Base-by-base conservation (phyloP, 805 yeast genomes). In the Schizosaccharomyces osmophilus region DNA sequence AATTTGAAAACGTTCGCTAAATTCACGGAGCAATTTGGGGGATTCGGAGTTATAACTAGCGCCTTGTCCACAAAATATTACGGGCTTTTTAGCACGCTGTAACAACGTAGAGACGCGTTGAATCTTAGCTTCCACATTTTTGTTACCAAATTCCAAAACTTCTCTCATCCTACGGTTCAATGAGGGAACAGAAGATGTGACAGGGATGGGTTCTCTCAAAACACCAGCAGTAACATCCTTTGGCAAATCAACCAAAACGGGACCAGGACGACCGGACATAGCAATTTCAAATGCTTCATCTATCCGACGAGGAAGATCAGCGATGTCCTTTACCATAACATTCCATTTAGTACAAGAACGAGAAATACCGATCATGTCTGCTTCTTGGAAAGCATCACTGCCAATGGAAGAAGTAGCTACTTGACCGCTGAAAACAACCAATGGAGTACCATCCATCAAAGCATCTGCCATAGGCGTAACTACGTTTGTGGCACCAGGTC, bases 401-500 rank as follows among this genome's bases (percentile, higher is more conserved):
- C 98, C 98, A 68, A 93, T 93, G 55, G 95, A 89, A 62, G 84
- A 74, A 43, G 98, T 93, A 63, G 95, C 86, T 45, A 93, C 98
- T 79, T 93, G 98, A 63, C 98, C 98, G 3, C 96, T 81, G 74
- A 93, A 93, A 22, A 90, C 97, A 66, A 93, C 89, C 77, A 93
- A 78, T 61, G 98, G 98, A 48, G 88, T 87, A 75, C 98, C 98
- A 73, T 93, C 98, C 66, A 93, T 87, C 61, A 90, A 76, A 15
- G 97, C 98, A 72, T 93, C 98, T 63, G 95, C 95, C 85, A 93
- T 81, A 62, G 98, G 96, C n/a, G 98, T 93, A 65, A 93, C 83
- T 63, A 93, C 96, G 70, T 93, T 93, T 62, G 98, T 93, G 60
- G 97, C 98, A 70, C 97, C 98, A 39, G 98, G 98, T 61, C 98